Evolutionary conservation across 2,329 filamentous ascomycete genomes (phyloP).

Genomic region (Myriosclerotinia duriaeana): DNA sequence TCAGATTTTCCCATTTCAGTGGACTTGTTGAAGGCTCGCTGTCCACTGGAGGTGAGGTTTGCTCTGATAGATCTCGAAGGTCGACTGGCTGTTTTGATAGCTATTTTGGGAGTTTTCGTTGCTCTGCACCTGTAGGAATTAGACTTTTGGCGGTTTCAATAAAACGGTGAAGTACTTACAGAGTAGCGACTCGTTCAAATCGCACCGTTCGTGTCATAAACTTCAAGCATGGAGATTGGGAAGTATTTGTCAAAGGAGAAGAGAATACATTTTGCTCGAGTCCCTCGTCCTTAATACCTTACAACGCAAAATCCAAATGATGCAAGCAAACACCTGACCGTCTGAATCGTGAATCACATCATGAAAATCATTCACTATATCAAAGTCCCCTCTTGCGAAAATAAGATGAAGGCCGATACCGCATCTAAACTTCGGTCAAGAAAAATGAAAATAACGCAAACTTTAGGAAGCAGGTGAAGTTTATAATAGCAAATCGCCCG

Average conservation of each 20-base stretch:
- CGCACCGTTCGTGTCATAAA: neutral
- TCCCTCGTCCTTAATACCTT: neutral
- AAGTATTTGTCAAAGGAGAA: neutral
- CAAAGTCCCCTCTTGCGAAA: neutral
- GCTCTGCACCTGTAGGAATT: neutral
- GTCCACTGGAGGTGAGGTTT: neutral
- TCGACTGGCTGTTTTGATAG: neutral
- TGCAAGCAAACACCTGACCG: neutral
- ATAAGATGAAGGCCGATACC: neutral
- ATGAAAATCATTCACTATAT: constrained; percentile 7
- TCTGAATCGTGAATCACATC: constrained; percentile 13
- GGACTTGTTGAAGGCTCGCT: neutral
- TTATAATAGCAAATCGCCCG: neutral
- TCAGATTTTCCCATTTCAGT: constrained; percentile 14
- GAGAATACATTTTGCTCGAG: neutral
- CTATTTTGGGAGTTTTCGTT: neutral
- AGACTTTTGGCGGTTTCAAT: neutral
- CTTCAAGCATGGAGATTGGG: neutral
- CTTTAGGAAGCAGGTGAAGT: neutral
- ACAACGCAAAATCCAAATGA: neutral
- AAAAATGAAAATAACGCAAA: too few species aligned
- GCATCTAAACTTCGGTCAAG: neutral
- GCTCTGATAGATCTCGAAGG: neutral
- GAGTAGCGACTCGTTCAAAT: neutral
- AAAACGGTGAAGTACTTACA: neutral